Base-by-base conservation (phyloP, 2,329 filamentous ascomycete genomes). In the Stachybotrys chlorohalonatus region DNA sequence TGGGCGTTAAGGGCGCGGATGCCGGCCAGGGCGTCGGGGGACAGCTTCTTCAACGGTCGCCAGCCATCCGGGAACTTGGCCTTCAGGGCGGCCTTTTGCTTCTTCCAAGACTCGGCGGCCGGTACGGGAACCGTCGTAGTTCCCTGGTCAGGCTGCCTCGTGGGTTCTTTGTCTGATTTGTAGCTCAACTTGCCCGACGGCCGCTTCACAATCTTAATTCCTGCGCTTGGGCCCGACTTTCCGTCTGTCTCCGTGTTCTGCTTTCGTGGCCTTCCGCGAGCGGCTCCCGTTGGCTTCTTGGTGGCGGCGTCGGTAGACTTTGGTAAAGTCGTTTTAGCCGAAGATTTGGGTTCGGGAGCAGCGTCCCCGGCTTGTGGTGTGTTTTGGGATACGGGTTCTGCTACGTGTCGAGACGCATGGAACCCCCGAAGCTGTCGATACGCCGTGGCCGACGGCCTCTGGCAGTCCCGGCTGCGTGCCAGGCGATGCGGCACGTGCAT, bases 1-100 rank as follows among this genome's bases (percentile, higher is more conserved):
- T 90, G 85, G 31, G 80, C 75, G 68, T 96, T 84, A 39, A 99
- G 76, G 17, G 89, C 86, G 47, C 91, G 85, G 62, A 99, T 95
- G 47, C 91, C 92, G n/a, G 89, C 86, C 36, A 96, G 76, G 1
- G 92, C 90, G 69, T 97, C 93, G 0, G 94, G 94, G 0, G 94
- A 97, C 9, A 99, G 79, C 56, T 86, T 86, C 70, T 95, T 96
- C 51, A 82, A 80, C 32, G 94, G 93, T 31, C 80, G 79, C 92
- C 93, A 99, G 9, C 86, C 84, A 7, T 86, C 81, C 1, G 83
- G 83, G 60, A 96, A 94, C 65, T 97, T 99, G 57, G 82, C 71
- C 62, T 85, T 81, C 42, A 95, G 71, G 0, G 84, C 87, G 1
- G 74, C 74, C 68, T 96, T 96, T 60, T 96, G 87, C 13, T 82